Evolutionary conservation across 352 stramenopile genomes (phyloP), one percentile per base, ranked within the genome.

Genomic region (Phytopythium boreale): DNA sequence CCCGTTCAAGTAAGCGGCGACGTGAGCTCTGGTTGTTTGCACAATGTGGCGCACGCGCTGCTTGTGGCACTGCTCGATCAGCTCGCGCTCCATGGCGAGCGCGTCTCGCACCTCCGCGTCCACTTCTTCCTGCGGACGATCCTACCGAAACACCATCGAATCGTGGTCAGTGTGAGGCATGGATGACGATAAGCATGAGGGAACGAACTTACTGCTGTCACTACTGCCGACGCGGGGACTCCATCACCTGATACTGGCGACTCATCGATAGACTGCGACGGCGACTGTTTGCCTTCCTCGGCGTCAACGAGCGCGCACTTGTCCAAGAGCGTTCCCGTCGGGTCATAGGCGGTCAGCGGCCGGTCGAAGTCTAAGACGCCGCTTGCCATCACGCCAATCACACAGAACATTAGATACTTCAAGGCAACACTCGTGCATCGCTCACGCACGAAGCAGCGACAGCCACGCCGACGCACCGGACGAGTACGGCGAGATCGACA

Each of bases 11-110:
- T 76, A 73, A 50, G 62, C 62, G 4, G 62, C 59, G 4, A 88
- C 37, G 6, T 78, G 66, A 8, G 65, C 69, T 27, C 79, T 69
- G 50, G 72, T 82, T 20, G 68, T 58, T 20, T 37, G 41, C 14
- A 88, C 44, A 36, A 79, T 69, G 50, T 74, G 65, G 12, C 61
- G 62, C 27, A 88, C 72, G 62, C 79, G 68, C 44, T 64, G 64
- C 36, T 64, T 62, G 66, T 88, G 75, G 44, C 80, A 87, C 44
- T 64, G 41, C 62, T 87, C 58, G 22, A 89, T 61, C 2, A 66
- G 43, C 10, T 68, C 68, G 14, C 78, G 37, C 14, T 77, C 67
- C 27, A 74, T 51, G 6, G 72, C 64, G 27, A 87, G 66, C 44
- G 82, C 50, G 7, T 56, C 46, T 17, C 70, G 62, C n/a, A 89